These are phyloP conservation scores for Candida germanica DNA, from an alignment of 805 yeast genomes.

Conservation along the genomic window DNA sequence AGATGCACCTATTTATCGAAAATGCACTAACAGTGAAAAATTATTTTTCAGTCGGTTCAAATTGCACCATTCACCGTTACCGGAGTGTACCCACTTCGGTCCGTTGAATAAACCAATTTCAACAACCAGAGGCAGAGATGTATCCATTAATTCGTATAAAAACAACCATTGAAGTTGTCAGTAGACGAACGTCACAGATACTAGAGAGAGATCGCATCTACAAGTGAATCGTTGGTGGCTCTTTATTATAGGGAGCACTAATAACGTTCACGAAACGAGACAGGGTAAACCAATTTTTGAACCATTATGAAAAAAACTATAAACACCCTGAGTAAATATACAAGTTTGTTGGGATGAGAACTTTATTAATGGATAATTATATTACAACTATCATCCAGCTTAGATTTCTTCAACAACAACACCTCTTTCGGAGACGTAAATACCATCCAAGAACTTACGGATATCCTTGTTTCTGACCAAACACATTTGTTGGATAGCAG, in stretches of 20 bases:
- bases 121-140: too few relatives aligned
- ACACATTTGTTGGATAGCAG: constrained; percentile 97
- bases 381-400: constrained; percentile 6
- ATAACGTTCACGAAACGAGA: constrained; percentile 25
- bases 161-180: too few relatives aligned
- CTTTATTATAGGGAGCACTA: constrained; percentile 40
- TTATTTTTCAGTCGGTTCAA: too few relatives aligned
- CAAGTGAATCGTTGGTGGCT: constrained; percentile 43
- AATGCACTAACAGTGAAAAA: too few relatives aligned
- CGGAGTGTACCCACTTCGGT: too few relatives aligned
- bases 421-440: constrained; percentile 96
- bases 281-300: constrained; percentile 13
- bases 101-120: too few relatives aligned
- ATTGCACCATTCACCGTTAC: too few relatives aligned
- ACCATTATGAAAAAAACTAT: constrained; percentile 12
- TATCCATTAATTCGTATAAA: too few relatives aligned
- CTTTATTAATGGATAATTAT: constrained; percentile 1
- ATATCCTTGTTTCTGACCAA: constrained; percentile 99
- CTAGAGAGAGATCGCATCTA: constrained; percentile 10
- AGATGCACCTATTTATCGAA: too few relatives aligned
- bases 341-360: constrained; percentile 13
- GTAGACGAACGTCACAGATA: too few relatives aligned
- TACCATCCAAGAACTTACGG: constrained; percentile 99
- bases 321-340: constrained; percentile 17
- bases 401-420: constrained; percentile 65